A percentile compares a stretch with the other conserved stretches of the same genome.
Conservation (phyloP, 768 basidiomycete species). For the Leccinellum luteum region DNA sequence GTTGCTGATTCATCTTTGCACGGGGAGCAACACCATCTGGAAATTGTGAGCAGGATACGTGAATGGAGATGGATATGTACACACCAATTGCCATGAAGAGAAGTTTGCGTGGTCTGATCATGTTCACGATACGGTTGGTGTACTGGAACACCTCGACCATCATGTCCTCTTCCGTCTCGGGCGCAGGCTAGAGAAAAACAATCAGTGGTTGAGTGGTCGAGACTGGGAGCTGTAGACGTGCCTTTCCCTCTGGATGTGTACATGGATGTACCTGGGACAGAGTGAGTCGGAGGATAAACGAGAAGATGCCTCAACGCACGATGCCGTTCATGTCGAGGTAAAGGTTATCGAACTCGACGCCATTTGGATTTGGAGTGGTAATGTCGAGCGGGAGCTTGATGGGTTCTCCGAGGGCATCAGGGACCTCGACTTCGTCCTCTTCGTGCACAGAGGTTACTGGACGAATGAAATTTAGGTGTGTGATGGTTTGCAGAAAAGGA, state of each 20-base stretch:
- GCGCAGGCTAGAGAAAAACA: slow-evolving; percentile 63
- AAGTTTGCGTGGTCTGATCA: slow-evolving; percentile 92
- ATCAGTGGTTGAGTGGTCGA: background rate
- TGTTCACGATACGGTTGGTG: slow-evolving; percentile 95
- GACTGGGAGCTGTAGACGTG: slow-evolving; percentile 25
- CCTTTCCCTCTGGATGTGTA: slow-evolving; percentile 98
- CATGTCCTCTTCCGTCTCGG: slow-evolving; percentile 98
- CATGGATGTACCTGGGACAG: slow-evolving; percentile 85
- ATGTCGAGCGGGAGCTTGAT: slow-evolving; percentile 79
- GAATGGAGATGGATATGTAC: slow-evolving; percentile 21
- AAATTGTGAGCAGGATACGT: slow-evolving; percentile 1
- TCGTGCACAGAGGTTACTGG: slow-evolving; percentile 78
- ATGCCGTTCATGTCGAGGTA: slow-evolving; percentile 99
- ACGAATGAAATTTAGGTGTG: background rate
- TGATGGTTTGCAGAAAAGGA: background rate
- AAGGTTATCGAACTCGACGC: slow-evolving; percentile 90
- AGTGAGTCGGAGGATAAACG: background rate
- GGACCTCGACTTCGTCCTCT: slow-evolving; percentile 74
- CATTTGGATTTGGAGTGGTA: slow-evolving; percentile 86
- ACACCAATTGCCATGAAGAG: slow-evolving; percentile 98
- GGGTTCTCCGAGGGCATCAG: slow-evolving; percentile 62
- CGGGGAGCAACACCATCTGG: slow-evolving; percentile 95
- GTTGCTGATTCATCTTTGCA: slow-evolving; percentile 99
- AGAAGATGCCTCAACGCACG: slow-evolving; percentile 41
- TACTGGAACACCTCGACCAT: slow-evolving; percentile 97